Evolutionary conservation across 2,329 filamentous ascomycete genomes (phyloP), one percentile per base, ranked within the genome.

Genomic region (Tolypocladium pustulatum): DNA sequence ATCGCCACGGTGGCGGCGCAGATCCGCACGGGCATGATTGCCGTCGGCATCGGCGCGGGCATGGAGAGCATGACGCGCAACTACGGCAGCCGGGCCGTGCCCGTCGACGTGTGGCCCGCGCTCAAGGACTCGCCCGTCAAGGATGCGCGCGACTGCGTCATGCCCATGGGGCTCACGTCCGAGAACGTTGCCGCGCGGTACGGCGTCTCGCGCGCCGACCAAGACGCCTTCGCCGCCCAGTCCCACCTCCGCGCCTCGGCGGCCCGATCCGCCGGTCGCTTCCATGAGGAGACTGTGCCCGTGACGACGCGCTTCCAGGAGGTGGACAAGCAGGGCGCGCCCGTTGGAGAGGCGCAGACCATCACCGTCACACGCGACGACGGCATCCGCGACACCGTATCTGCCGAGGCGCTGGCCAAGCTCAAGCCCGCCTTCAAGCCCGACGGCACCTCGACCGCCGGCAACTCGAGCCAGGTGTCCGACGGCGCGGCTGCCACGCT

Each of bases 51-150:
- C 61, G 92, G 86, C 12, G 92, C 89, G 2, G 92, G 92, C 36
- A 96, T 95, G 89, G 92, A 97, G 81, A 93, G 88, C 75, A 97
- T 97, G 92, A 96, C 90, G 63, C 78, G 88, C 64, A 96, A 96
- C 75, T 97, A 97, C 73, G 91, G 87, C 56, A 84, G 79, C 32
- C 79, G 85, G 59, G 92, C 92, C n/a, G 94, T 97, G 51, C 92
- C 92, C 0, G 86, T 85, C 0, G 83, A 91, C 62, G 74, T 91
- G 13, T 96, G 91, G 90, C 85, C 88, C 0, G 85, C 82, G 56
- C 75, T 96, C 61, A 83, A 78, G 65, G 81, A 87, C 1, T 85
- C 81, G 4, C 73, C 75, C 1, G 80, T 82, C 12, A 80, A 87
- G 67, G 86, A 95, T 62, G 89, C 89, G 4, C 77, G 82, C 49